Percentiles rank a stretch among this genome's conserved stretches.
phyloP scores from a whole-genome alignment of 2,329 filamentous ascomycete species.

The Coniochaeta ligniaria region DNA sequence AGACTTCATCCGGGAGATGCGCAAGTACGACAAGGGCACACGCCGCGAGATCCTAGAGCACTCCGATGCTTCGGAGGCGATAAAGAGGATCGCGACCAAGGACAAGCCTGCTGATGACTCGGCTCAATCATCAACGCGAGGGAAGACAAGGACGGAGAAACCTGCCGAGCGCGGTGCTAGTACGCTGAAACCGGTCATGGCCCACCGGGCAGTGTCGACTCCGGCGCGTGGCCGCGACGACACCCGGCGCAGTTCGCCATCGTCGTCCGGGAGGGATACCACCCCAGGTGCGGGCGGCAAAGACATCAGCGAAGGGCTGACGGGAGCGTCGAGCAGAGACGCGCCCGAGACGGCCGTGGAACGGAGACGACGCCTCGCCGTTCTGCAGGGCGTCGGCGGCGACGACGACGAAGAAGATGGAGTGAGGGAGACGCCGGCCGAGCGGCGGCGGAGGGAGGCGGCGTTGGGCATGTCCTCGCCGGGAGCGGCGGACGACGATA shows the following conservation, averaged over 20 bases:
- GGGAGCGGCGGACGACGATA: constrained; percentile 37
- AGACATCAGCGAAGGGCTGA: not conserved
- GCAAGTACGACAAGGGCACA: constrained; percentile 61
- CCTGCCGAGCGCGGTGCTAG: not conserved
- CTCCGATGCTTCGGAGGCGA: constrained; percentile 36
- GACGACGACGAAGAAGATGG: constrained; percentile 28
- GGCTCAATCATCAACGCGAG: constrained; percentile 1
- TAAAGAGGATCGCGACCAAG: constrained; percentile 43
- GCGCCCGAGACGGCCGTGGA: constrained; percentile 63
- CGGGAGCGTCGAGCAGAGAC: constrained; percentile 22
- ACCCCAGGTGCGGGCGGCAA: not conserved
- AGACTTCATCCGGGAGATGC: constrained; percentile 70
- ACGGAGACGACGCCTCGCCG: constrained; percentile 55
- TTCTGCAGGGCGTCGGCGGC: constrained; percentile 34
- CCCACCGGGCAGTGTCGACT: not conserved
- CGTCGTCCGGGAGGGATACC: not conserved
- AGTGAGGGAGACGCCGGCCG: constrained; percentile 65
- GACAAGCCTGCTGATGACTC: constrained; percentile 6
- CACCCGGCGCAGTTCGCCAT: not conserved
- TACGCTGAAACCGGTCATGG: not conserved
- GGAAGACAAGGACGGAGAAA: not conserved
- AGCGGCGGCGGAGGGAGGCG: constrained; percentile 65
- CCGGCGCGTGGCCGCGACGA: not conserved
- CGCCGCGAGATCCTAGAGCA: constrained; percentile 46
- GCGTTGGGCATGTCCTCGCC: constrained; percentile 55